Conservation (phyloP, 2,329 filamentous ascomycete species). For the Daldinia eschscholtzii region DNA sequence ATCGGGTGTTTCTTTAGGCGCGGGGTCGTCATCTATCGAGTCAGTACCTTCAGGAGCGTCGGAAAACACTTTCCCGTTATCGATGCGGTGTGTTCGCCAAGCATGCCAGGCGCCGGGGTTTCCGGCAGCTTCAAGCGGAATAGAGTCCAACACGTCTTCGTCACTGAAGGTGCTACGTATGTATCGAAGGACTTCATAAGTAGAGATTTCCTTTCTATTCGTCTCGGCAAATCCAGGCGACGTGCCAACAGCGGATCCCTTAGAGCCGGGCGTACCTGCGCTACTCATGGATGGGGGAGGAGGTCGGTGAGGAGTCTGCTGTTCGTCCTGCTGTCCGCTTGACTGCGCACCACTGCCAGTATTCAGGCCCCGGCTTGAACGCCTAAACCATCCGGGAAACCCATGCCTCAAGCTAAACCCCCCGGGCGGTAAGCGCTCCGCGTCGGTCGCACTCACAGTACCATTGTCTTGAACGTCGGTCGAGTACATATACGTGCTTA, state of each 20-base stretch:
- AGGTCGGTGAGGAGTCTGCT: constrained; percentile 50
- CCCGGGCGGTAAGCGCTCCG: constrained; percentile 85
- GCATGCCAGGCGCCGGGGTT: constrained; percentile 95
- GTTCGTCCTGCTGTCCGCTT: constrained; percentile 56
- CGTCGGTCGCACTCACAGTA: constrained; percentile 85
- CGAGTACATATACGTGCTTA: constrained; percentile 95
- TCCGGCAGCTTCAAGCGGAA: constrained; percentile 85
- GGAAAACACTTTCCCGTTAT: constrained; percentile 59
- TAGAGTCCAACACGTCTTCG: constrained; percentile 78
- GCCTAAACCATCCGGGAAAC: constrained; percentile 90
- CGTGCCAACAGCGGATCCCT: constrained; percentile 47
- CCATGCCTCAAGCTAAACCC: constrained; percentile 92
- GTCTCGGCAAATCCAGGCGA: constrained; percentile 59
- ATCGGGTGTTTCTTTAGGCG: constrained; percentile 26
- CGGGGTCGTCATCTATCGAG: constrained; percentile 42
- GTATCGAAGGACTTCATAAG: constrained; percentile 81
- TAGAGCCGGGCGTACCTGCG: constrained; percentile 46
- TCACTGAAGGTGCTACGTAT: constrained; percentile 86
- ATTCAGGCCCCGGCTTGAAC: constrained; percentile 60
- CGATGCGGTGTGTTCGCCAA: constrained; percentile 79
- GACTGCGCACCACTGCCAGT: constrained; percentile 56
- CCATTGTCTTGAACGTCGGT: constrained; percentile 80
- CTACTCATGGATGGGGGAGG: constrained; percentile 46
- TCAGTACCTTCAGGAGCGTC: constrained; percentile 21
- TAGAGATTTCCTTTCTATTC: constrained; percentile 62